Conservation (phyloP, 306 rosid genomes). For the Prunus persica region Prunus_persica_NCBIv2 NC_034015.1:15382001-15382500, state of each 20-base stretch:
- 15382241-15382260: slow-evolving; percentile 64
- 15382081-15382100: slow-evolving; percentile 32
- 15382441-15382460: slow-evolving; percentile 61
- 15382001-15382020: slow-evolving; percentile 8
- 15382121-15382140: slow-evolving; percentile 72
- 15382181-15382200: not conserved
- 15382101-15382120: slow-evolving; percentile 66
- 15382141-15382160: slow-evolving; percentile 73
- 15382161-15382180: not conserved
- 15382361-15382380: not conserved
- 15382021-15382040: not conserved
- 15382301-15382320: slow-evolving; percentile 5
- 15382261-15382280: slow-evolving; percentile 58
- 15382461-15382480: slow-evolving; percentile 56
- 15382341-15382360: not conserved
- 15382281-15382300: slow-evolving; percentile 59
- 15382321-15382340: not conserved
- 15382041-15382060: slow-evolving; percentile 19
- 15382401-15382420: slow-evolving; percentile 50
- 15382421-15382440: slow-evolving; percentile 57
- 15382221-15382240: slow-evolving; percentile 43
- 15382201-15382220: not conserved
- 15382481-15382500: slow-evolving; percentile 67
- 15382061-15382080: slow-evolving; percentile 12
- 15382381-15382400: not conserved